Base-by-base conservation (phyloP, 768 basidiomycete genomes). In the Amanita subjunquillea region DNA sequence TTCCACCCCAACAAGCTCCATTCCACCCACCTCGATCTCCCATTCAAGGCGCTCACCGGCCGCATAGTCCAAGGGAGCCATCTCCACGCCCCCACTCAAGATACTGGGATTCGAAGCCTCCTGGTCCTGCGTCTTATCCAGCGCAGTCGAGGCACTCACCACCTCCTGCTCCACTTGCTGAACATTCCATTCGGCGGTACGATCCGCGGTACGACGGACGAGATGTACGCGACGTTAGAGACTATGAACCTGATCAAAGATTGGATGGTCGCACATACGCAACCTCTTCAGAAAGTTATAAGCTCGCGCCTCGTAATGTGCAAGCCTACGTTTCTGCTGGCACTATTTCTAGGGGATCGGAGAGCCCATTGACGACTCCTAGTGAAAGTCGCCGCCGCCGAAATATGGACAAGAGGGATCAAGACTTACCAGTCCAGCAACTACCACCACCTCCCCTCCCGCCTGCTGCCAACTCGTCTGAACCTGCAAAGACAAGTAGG, bases 21-120 rank as follows among this genome's bases (percentile, higher is more conserved):
- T 69, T 72, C 60, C 72, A 76, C 54, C 68, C 72, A 12, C 63
- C 71, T 22, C 69, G 71, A 36, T 74, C 76, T 3, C 76, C 69
- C 17, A 61, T 54, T n/a, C 57, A 69, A 34, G 60, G 63, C 8
- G 63, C 61, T 20, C 66, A 69, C 54, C 66, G 69, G 10, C 61
- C 64, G 0, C 69, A 70, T 25, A 83, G 78, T 53, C 82, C 84
- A 27, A 73, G 78, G 48, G 77, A 81, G 42, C 73, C 76, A 0
- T 86, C 85, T 1, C 84, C 85, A 3, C 76, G 83, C 20, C 73
- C 74, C 1, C 77, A 76, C 30, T 59, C 69, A 3, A 61, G 74
- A 6, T 79, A 80, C 59, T 86, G 83, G 84, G 85, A 86, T 13
- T 65, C 75, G 30, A 83, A 81, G 61, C 79, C 77, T 2, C 63